Base-by-base conservation (phyloP, 306 rosid species). In the Echinosophora koreensis region DNA sequence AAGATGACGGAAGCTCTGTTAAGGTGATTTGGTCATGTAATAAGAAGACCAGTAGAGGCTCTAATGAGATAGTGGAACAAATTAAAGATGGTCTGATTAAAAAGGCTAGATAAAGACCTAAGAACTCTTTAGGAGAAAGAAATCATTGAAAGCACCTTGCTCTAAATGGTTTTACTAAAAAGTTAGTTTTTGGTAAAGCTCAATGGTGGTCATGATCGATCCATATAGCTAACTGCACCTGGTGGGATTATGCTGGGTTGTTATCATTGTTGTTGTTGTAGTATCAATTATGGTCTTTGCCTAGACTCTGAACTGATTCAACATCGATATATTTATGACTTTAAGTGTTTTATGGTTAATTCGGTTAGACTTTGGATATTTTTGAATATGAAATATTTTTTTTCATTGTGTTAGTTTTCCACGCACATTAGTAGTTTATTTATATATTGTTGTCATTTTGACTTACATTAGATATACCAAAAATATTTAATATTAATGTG, bases 21-120 rank as follows among this genome's bases (percentile, higher is more conserved):
- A 46, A 54, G 69, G 62, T 69, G 76, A 77, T 58, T 58, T 49
- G 52, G 15, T 68, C 68, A 32, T 16, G 39, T 44, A 51, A 44
- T 42, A 27, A 28, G 38, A 34, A 68, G 32, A 18, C 16, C 42
- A 35, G 12, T 58, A 18, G 64, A 47, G 42, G 71, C 55, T 52
- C 71, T 13, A 30, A 17, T 15, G 32, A 51, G 65, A 76, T 51
- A 73, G 5, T 60, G 37, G 35, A 46, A 44, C 15, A 60, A 74
- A 16, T 32, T 58, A 9, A 16, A 65, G 64, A 58, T 39, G n/a
- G 16, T 52, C 1, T 38, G 28, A 22, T 65, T 51, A 39, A 50
- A 16, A 76, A 15, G 30, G 72, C n/a, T 37, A 7, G 42, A 50
- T 38, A 15, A 64, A 51, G 80, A 22, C 64, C 46, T 65, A 65